Base-by-base conservation (phyloP, 2,329 filamentous ascomycete species). In the Fusarium chuoi region DNA sequence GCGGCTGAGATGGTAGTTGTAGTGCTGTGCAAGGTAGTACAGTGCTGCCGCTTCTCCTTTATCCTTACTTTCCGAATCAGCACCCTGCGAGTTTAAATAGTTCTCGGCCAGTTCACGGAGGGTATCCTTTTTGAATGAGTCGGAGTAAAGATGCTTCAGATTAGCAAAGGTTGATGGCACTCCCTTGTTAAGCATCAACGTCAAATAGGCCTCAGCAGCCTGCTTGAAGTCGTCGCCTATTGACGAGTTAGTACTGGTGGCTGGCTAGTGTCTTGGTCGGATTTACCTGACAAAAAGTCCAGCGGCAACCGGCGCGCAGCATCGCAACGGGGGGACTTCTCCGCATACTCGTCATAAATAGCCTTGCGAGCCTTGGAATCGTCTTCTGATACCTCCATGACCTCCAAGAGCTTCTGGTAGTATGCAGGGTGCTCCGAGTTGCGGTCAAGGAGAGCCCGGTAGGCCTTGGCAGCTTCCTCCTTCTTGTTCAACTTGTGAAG, bases 141-240 rank as follows among this genome's bases (percentile, higher is more conserved):
- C 92, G 20, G 87, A 87, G 85, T 98, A 99, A 28, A 99, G 88
- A 75, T 97, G 91, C 85, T 99, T 99, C 69, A 99, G 88, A 82
- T 98, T 99, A 41, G 95, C 95, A 83, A 99, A 99, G 7, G 96
- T 95, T 6, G 96, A 99, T 4, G 96, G 96, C 8, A 98, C 93
- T 17, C 96, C 96, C 83, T 96, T 97, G 82, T 93, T 91, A 64
- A 99, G 87, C 93, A 97, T 97, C 36, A 92, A 88, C 57, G 91
- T 89, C 69, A 99, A 83, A 81, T 99, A 99, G 28, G 85, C 84
- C 80, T 95, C 92, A 13, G 93, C 95, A 30, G 94, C 92, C 76
- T 90, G 84, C 79, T 89, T 89, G 85, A 99, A 99, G 9, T 92
- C 91, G 48, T 97, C 91, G 9, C 94, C 92, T 91, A 77, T 33